phyloP scores from a whole-genome alignment of 257 asterid genomes.

The Henckelia pumila region DNA sequence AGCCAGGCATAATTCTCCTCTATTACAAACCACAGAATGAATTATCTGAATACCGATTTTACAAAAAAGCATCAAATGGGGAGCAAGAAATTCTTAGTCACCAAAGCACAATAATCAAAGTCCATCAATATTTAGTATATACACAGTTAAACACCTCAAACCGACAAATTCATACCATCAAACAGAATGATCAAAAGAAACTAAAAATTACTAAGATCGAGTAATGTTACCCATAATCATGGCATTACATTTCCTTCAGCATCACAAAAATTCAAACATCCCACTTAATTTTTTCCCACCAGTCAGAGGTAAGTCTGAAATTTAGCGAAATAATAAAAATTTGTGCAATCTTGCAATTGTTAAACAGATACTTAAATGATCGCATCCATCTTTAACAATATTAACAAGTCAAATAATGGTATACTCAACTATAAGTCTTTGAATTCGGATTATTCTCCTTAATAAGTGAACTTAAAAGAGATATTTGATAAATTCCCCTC shows the following conservation, averaged over 20 bases:
- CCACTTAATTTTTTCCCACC: neutral
- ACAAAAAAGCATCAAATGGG: conserved; percentile 10
- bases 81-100: neutral
- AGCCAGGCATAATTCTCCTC: neutral
- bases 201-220: conserved; percentile 11
- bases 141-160: neutral
- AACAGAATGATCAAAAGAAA: conserved; percentile 16
- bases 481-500: neutral
- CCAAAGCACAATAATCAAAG: neutral
- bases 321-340: too few relatives aligned
- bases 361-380: too few relatives aligned
- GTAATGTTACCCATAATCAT: neutral
- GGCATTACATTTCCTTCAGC: neutral
- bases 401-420: neutral
- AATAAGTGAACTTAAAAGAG: too few relatives aligned
- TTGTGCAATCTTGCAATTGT: too few relatives aligned
- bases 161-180: conserved; percentile 18
- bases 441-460: neutral
- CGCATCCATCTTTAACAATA: neutral
- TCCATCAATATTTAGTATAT: neutral
- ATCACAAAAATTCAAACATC: neutral
- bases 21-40: neutral
- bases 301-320: too few relatives aligned
- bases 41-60: neutral
- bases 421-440: neutral